These are phyloP conservation scores for Colletotrichum zoysiae DNA, from an alignment of 2,329 filamentous ascomycete species.

Conservation along the genomic window DNA sequence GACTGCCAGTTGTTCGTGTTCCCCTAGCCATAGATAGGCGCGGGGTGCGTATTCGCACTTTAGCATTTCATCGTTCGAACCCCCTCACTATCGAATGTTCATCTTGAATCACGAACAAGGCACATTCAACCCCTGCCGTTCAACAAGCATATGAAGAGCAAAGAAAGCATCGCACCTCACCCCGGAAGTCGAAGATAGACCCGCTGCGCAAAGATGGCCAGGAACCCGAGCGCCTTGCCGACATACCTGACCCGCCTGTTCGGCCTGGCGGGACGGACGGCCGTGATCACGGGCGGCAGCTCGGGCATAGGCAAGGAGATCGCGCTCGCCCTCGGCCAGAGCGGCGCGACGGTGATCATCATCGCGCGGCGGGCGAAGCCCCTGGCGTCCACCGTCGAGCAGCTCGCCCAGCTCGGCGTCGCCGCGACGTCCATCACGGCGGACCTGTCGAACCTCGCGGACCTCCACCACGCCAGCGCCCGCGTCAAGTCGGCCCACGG, in stretches of 20 bases:
- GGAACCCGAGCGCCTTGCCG: conserved; percentile 23
- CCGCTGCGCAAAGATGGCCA: conserved; percentile 17
- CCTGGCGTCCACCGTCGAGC: conserved; percentile 44
- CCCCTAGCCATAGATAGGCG: not conserved
- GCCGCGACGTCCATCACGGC: conserved; percentile 43
- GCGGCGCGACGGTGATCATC: conserved; percentile 49
- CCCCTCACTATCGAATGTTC: not conserved
- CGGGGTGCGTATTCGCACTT: not conserved
- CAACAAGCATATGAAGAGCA: no score
- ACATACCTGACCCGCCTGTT: conserved; percentile 49
- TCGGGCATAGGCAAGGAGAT: conserved; percentile 52
- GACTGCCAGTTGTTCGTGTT: not conserved
- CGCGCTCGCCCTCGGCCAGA: conserved; percentile 47
- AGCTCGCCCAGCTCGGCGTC: conserved; percentile 46
- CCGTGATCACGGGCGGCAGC: conserved; percentile 51
- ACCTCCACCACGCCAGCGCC: conserved; percentile 43
- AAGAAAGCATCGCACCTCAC: not conserved
- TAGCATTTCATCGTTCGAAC: not conserved
- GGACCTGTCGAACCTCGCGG: conserved; percentile 43
- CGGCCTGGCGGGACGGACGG: conserved; percentile 48
- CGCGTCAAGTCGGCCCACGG: conserved; percentile 43
- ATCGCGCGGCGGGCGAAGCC: conserved; percentile 47
- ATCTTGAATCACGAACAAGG: not conserved
- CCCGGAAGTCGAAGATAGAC: not conserved
- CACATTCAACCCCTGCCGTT: not conserved